phyloP scores from a whole-genome alignment of 148 eudicot species.

The Nepenthes gracilis region DNA sequence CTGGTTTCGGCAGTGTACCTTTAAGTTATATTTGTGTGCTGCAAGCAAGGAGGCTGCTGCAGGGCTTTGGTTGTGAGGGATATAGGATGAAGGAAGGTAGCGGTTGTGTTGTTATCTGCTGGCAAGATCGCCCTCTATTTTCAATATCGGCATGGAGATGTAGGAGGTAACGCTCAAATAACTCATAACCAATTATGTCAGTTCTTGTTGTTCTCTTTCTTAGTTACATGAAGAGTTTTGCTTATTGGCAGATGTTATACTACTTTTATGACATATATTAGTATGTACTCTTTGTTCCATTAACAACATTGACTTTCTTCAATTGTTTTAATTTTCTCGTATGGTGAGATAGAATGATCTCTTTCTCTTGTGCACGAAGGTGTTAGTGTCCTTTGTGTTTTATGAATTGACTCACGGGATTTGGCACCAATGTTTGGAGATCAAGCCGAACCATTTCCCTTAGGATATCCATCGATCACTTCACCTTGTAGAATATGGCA shows the following conservation, averaged over 20 bases:
- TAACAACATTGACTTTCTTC: too few species aligned
- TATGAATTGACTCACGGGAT: too few species aligned
- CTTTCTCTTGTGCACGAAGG: too few species aligned
- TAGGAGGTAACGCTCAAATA: conserved; percentile 31
- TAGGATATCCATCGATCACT: too few species aligned
- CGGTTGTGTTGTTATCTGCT: conserved; percentile 72
- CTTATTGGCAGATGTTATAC: conserved; percentile 19
- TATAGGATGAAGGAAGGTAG: conserved; percentile 71
- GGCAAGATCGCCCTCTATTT: conserved; percentile 90
- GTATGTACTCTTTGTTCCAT: not conserved
- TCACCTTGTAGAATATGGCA: too few species aligned
- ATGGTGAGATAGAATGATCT: too few species aligned
- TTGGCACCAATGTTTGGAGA: too few species aligned
- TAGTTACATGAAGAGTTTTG: conserved; percentile 10
- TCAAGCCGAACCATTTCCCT: too few species aligned
- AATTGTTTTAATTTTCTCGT: too few species aligned
- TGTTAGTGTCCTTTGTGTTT: too few species aligned
- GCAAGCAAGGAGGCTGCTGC: conserved; percentile 67
- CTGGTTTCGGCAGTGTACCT: conserved; percentile 54
- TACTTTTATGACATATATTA: not conserved
- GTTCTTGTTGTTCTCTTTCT: not conserved
- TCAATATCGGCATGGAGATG: conserved; percentile 80
- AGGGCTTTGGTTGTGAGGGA: conserved; percentile 61
- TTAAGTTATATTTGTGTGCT: conserved; percentile 69
- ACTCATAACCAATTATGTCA: conserved; percentile 1